Evolutionary conservation across 805 yeast species (phyloP).

Genomic region (Danielia reshetovae): DNA sequence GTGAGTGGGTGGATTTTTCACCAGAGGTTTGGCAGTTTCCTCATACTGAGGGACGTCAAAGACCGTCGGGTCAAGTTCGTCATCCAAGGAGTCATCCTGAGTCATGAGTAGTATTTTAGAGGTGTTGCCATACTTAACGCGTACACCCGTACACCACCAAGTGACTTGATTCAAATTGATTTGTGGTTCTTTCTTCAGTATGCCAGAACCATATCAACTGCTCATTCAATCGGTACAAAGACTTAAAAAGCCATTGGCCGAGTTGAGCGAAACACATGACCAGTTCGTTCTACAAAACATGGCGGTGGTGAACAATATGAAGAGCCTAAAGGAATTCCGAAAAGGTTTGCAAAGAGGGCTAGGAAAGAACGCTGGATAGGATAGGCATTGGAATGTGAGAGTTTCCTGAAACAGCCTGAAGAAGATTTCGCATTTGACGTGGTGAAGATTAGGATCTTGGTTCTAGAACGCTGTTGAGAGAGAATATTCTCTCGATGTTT

Average conservation of each 20-base stretch:
- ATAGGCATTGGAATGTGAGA: no score
- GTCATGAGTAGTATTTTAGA: no score
- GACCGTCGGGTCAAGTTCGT: slow-evolving; percentile 12
- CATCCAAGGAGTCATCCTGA: slow-evolving; percentile 14
- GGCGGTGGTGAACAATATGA: slow-evolving; percentile 22
- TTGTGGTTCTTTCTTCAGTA: no score
- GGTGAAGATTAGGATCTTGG: no score
- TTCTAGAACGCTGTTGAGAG: no score
- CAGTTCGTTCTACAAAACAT: slow-evolving; percentile 26
- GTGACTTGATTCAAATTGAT: no score
- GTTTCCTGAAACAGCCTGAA: no score
- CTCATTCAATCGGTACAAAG: slow-evolving; percentile 20
- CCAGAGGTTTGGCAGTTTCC: not conserved
- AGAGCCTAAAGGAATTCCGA: slow-evolving; percentile 12
- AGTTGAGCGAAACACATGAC: slow-evolving; percentile 25
- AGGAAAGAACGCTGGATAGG: no score
- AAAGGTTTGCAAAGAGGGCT: slow-evolving; percentile 6
- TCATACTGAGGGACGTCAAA: slow-evolving; percentile 1
- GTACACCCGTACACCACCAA: slow-evolving; percentile 1
- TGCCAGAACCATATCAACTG: slow-evolving; percentile 23
- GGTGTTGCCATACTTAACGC: no score
- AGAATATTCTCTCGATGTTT: no score
- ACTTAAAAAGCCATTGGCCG: slow-evolving; percentile 23
- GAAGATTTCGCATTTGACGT: no score
- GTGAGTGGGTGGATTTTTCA: slow-evolving; percentile 3